A percentile compares a stretch with the other conserved stretches of the same genome.
These are phyloP conservation scores for Phytophthora chlamydospora DNA, from an alignment of 352 stramenopile genomes.

Conservation along the genomic window DNA sequence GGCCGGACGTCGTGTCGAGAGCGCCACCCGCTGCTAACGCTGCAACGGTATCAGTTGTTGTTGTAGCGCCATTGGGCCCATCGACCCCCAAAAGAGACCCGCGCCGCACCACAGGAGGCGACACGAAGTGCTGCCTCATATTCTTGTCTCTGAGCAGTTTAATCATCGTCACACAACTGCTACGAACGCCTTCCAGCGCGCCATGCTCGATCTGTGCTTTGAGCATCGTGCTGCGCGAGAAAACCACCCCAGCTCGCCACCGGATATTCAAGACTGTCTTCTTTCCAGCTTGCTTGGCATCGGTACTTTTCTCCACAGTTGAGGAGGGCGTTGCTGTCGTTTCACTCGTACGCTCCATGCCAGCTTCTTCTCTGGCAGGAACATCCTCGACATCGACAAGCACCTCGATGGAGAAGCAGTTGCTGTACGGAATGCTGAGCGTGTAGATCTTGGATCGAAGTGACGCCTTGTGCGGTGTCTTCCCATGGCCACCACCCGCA, in stretches of 20 bases:
- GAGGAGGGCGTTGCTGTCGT: neutral
- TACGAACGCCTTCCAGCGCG: constrained; percentile 35
- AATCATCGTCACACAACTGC: constrained; percentile 24
- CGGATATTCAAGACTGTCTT: constrained; percentile 28
- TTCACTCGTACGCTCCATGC: neutral
- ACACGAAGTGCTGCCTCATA: constrained; percentile 6
- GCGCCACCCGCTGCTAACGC: constrained; percentile 10
- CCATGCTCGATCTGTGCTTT: constrained; percentile 37
- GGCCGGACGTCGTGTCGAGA: constrained; percentile 8
- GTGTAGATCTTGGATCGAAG: constrained; percentile 71
- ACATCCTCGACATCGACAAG: constrained; percentile 56
- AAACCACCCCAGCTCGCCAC: constrained; percentile 34
- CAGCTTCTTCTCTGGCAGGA: neutral
- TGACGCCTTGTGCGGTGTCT: constrained; percentile 38
- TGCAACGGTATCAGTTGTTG: constrained; percentile 12
- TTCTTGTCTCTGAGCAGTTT: constrained; percentile 28
- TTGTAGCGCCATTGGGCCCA: neutral
- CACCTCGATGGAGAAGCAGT: constrained; percentile 69
- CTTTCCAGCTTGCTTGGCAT: neutral
- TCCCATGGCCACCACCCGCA: constrained; percentile 11
- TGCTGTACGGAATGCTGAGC: constrained; percentile 67
- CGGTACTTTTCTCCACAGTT: neutral
- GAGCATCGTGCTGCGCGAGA: constrained; percentile 38
- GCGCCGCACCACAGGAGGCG: constrained; percentile 6
- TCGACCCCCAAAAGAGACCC: constrained; percentile 20